Percentiles rank a stretch among this genome's conserved stretches.
phyloP scores from a whole-genome alignment of 805 yeast species.

The Ogataea dorogensis region DNA sequence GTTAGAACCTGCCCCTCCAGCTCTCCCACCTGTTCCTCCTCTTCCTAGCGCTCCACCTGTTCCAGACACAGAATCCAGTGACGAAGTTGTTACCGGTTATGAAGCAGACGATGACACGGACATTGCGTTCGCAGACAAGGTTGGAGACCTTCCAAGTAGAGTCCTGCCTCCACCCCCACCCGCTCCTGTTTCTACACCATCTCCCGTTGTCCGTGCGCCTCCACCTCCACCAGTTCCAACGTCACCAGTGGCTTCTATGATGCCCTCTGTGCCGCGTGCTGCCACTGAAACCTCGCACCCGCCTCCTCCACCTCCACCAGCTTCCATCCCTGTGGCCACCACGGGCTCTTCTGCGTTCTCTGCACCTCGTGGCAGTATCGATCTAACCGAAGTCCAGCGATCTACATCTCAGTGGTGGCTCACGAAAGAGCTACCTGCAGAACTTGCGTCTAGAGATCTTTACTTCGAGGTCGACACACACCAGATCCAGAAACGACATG shows the following conservation, averaged over 20 bases:
- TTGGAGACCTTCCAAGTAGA: slow-evolving; percentile 5
- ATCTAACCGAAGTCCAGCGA: slow-evolving; percentile 21
- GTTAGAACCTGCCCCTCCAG: not conserved
- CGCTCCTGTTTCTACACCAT: slow-evolving; percentile 13
- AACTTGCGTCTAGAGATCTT: slow-evolving; percentile 44
- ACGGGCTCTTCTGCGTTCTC: slow-evolving; percentile 21
- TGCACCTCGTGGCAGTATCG: slow-evolving; percentile 12
- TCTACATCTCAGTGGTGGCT: slow-evolving; percentile 62
- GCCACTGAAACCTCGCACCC: slow-evolving; percentile 15
- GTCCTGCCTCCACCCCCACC: slow-evolving; percentile 12
- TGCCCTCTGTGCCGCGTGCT: slow-evolving; percentile 26
- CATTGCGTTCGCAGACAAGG: slow-evolving; percentile 19
- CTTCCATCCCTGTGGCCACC: slow-evolving; percentile 14
- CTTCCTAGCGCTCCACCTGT: slow-evolving; percentile 5
- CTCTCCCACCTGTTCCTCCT: not conserved
- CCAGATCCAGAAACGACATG: slow-evolving; percentile 54
- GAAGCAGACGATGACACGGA: slow-evolving; percentile 65
- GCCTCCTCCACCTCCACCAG: slow-evolving; percentile 21
- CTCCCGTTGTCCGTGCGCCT: slow-evolving; percentile 6
- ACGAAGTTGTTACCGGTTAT: slow-evolving; percentile 50
- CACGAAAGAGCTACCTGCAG: slow-evolving; percentile 54
- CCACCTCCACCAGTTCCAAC: slow-evolving; percentile 12
- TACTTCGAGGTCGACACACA: slow-evolving; percentile 66
- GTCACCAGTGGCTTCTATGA: slow-evolving; percentile 21
- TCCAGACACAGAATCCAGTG: slow-evolving; percentile 17